Evolutionary conservation across 306 rosid species (phyloP), one percentile per base, ranked within the genome.

Genomic region (Vigna unguiculata): DNA sequence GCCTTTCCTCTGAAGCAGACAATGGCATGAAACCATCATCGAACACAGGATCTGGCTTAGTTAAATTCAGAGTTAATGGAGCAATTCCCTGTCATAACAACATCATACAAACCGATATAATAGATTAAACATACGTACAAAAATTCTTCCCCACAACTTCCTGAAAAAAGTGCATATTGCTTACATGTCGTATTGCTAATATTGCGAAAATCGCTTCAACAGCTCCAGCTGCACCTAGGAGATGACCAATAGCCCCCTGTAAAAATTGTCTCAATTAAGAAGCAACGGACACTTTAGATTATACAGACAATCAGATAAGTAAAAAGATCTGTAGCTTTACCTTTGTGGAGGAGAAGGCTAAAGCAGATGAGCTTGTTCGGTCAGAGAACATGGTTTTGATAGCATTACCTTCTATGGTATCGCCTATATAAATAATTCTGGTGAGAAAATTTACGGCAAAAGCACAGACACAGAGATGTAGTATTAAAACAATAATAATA

Each of bases 181-280:
- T 83, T 78, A 89, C 98, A 74, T 83, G 84, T 65, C 69, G 76
- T 76, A 94, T 79, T 69, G 97, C 91, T 80, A 92, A 89, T 81
- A 94, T 84, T 49, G 98, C 61, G 85, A 92, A 94, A 60, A 94
- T 92, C 64, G 98, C 98, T 90, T 95, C 98, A 74, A 95, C 97
- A 58, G 97, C 98, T 62, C 96, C 97, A 78, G 98, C 92, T 64
- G 97, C 98, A 66, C 97, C 98, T 19, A 92, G 92, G 48, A 95
- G 96, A 89, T 95, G 98, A 71, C 98, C 97, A 47, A 89, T 48
- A 69, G 97, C 98, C 47, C 98, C 97, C 98, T 90, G 89, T 73
- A 84, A 82, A 43, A 41, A 8, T 66, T 66, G 34, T 40, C 46
- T 34, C 71, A 57, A 49, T 24, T 65, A n/a, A 72, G 72, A 65